phyloP scores from a whole-genome alignment of 78 protist genomes.

The Planoprotostelium fungivorum region DNA sequence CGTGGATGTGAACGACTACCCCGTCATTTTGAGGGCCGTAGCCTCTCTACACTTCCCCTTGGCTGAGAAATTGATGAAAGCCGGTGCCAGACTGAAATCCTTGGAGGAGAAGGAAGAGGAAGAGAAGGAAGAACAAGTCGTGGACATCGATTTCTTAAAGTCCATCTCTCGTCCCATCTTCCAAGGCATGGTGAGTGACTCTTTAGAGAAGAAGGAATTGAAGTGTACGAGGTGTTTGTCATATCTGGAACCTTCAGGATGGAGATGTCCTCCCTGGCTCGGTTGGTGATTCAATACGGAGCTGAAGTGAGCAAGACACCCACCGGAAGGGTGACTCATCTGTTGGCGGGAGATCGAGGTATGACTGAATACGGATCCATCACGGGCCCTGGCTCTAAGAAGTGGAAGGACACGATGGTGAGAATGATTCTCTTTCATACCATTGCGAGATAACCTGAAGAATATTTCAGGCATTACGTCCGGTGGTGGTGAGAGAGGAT shows the following conservation, averaged over 20 bases:
- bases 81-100: neutral
- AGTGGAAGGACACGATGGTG: neutral
- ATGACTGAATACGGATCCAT: neutral
- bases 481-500: neutral
- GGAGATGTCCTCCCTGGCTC: neutral
- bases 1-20: neutral
- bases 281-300: neutral
- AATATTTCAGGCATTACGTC: neutral
- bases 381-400: neutral
- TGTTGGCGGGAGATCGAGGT: neutral
- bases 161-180: neutral
- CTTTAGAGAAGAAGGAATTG: neutral
- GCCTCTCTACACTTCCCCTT: neutral
- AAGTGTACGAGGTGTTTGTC: neutral
- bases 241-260: neutral
- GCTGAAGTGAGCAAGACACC: neutral
- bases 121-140: neutral
- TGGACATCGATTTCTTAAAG: neutral
- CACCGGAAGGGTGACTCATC: neutral
- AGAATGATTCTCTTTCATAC: neutral
- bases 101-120: neutral
- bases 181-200: neutral
- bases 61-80: neutral
- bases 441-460: neutral
- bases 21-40: neutral